Evolutionary conservation across 2,329 filamentous ascomycete genomes (phyloP).

Genomic region (Aspergillus sp.): DNA sequence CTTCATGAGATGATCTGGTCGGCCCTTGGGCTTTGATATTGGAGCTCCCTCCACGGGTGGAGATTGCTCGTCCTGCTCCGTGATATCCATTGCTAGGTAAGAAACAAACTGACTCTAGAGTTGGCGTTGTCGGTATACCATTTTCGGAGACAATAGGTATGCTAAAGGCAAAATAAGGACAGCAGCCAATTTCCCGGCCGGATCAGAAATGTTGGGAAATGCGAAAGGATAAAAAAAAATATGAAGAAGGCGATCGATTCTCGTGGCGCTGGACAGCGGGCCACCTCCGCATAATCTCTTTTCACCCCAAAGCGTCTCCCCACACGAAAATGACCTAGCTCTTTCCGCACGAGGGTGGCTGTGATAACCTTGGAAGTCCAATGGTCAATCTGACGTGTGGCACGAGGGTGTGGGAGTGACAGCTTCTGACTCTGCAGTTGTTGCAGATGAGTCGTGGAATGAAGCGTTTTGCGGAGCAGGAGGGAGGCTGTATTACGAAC

Average conservation of each 20-base stretch:
- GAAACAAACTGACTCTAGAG: not conserved
- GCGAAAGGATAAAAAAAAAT: not conserved
- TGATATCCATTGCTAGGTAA: slow-evolving; percentile 5
- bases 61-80: slow-evolving; percentile 21
- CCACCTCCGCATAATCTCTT: slow-evolving; percentile 8
- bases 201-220: not conserved
- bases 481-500: slow-evolving; percentile 1
- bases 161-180: not conserved
- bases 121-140: not conserved
- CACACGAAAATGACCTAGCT: not conserved
- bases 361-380: not conserved
- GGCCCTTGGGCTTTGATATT: slow-evolving; percentile 19
- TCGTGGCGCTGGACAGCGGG: not conserved
- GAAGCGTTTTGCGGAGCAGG: not conserved
- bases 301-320: not conserved
- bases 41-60: slow-evolving; percentile 13
- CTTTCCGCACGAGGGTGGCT: not conserved
- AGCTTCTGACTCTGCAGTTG: not conserved
- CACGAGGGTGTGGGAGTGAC: not conserved
- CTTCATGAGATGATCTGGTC: slow-evolving; percentile 39
- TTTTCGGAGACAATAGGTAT: not conserved
- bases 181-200: not conserved
- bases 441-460: not conserved
- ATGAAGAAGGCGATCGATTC: not conserved
- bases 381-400: not conserved